Conservation (phyloP, 352 stramenopile genomes). For the Plasmopara muralis region DNA sequence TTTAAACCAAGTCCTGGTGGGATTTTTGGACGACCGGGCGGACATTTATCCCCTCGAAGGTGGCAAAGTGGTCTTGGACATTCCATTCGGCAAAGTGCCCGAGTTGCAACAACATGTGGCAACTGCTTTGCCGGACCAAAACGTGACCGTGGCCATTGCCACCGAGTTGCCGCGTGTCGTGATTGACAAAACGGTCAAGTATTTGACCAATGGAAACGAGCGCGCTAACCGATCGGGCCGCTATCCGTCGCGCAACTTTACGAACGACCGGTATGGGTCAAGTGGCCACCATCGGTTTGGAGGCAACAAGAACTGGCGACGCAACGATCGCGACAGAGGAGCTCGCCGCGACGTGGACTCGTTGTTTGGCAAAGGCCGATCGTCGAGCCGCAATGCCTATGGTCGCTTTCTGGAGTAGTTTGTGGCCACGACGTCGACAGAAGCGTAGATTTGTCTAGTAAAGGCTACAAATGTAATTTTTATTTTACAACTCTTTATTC, state of each 20-base stretch:
- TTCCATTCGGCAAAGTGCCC: conserved; percentile 43
- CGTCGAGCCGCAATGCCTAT: conserved; percentile 23
- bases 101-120: conserved; percentile 39
- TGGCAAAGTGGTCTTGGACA: conserved; percentile 65
- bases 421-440: no score
- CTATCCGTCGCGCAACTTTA: conserved; percentile 26
- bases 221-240: conserved; percentile 18
- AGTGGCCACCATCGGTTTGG: conserved; percentile 22
- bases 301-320: conserved; percentile 20
- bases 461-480: not conserved
- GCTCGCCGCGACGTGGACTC: conserved; percentile 34
- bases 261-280: conserved; percentile 23
- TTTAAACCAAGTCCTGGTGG: conserved; percentile 35
- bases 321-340: conserved; percentile 21
- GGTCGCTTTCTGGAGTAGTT: conserved; percentile 27
- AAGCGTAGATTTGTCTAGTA: no score
- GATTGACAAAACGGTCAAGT: conserved; percentile 21
- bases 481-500: not conserved
- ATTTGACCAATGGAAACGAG: conserved; percentile 23
- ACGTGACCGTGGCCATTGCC: conserved; percentile 36
- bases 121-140: conserved; percentile 17
- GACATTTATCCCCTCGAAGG: conserved; percentile 52
- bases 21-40: conserved; percentile 36
- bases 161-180: conserved; percentile 55
- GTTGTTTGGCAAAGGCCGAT: conserved; percentile 42